Evolutionary conservation across 2,329 filamentous ascomycete genomes (phyloP), one percentile per base, ranked within the genome.

Genomic region (Colletotrichum destructivum): DNA sequence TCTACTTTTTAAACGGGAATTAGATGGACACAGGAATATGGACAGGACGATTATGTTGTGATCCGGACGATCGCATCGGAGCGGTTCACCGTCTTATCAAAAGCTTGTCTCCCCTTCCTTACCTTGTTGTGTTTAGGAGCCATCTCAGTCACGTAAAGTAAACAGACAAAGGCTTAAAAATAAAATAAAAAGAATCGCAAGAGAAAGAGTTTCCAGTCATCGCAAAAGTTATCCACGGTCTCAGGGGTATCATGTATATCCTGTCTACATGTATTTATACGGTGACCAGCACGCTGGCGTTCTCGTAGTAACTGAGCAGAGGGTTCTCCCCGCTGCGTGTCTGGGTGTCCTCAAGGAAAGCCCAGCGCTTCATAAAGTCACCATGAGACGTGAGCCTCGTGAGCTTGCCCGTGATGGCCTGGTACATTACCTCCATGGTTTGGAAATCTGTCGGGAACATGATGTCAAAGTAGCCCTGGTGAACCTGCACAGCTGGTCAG

Each of bases 391-490:
- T 89, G 62, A 97, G 94, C 62, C 93, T 89, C 2, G 95, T 98
- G 77, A 98, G 86, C 80, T 97, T 96, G 42, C 96, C 96, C 0
- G 96, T 99, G 77, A 98, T 91, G 73, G 94, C 94, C 67, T 94
- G 92, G 84, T 99, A 99, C 76, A 98, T 91, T 77, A 94, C 91
- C 82, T 98, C 95, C 82, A 96, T 92, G 75, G 97, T 92, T 74
- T 89, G 88, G 80, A 99, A 99, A 82, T 99, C 93, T 13, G 96
- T 99, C 0, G 96, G 96, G 84, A 99, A 99, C 79, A 99, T 91
- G 77, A 99, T 98, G 80, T 99, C 97, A 80, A 99, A 99, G 83
- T 98, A 98, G 56, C 96, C 97, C 84, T 99, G 97, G 81, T 98
- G 95, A 59, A 98, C 94, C 94, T 97, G 74, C 51, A 46, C 12